These are phyloP conservation scores for Phytophthora kernoviae DNA, from an alignment of 352 stramenopile genomes.

Conservation along the genomic window DNA sequence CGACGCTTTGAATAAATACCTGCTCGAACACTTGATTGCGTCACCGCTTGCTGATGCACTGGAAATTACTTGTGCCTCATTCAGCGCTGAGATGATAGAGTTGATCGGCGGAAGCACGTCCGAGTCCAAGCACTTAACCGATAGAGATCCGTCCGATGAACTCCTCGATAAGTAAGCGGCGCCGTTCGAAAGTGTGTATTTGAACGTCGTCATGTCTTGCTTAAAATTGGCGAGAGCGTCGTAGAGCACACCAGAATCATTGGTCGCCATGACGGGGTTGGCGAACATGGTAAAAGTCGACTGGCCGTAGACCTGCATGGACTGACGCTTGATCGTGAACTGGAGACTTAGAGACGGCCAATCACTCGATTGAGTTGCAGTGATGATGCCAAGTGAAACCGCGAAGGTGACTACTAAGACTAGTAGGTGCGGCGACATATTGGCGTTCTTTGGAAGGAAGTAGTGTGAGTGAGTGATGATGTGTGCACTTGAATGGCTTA, in stretches of 20 bases:
- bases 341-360: constrained; percentile 31
- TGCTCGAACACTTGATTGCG: constrained; percentile 1
- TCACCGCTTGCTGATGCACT: neutral
- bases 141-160: neutral
- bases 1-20: constrained; percentile 9
- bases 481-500: neutral
- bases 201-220: constrained; percentile 13
- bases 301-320: constrained; percentile 32
- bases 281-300: constrained; percentile 31
- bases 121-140: constrained; percentile 18
- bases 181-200: constrained; percentile 34
- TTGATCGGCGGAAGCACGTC: constrained; percentile 28
- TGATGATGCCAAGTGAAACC: neutral
- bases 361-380: constrained; percentile 1
- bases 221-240: constrained; percentile 21
- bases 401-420: neutral
- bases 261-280: constrained; percentile 15
- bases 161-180: constrained; percentile 27
- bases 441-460: neutral
- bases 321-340: constrained; percentile 32
- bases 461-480: neutral
- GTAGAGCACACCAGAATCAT: constrained; percentile 23
- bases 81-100: constrained; percentile 21
- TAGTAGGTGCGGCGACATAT: neutral
- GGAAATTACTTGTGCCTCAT: constrained; percentile 9